A percentile compares a stretch with the other conserved stretches of the same genome.
These are phyloP conservation scores for Lichina pygmaea DNA, from an alignment of 495 filamentous ascomycete species.

Conservation along the genomic window DNA sequence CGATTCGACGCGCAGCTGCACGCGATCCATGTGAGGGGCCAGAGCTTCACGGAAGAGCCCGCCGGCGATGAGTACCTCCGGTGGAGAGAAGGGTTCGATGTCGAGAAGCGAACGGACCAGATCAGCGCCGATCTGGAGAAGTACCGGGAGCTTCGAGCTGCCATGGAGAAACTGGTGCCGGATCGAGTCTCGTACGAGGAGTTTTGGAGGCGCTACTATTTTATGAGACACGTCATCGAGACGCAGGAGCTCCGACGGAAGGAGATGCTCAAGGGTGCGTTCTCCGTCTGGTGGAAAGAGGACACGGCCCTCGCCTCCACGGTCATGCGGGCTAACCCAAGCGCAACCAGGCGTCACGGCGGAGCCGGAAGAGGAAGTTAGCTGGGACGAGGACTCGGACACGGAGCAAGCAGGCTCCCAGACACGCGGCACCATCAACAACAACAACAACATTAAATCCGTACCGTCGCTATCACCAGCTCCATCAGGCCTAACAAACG, in stretches of 20 bases:
- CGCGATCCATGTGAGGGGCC: slow-evolving; percentile 63
- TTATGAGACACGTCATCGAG: slow-evolving; percentile 78
- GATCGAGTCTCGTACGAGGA: slow-evolving; percentile 62
- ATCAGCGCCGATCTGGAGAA: slow-evolving; percentile 65
- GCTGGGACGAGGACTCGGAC: slow-evolving; percentile 63
- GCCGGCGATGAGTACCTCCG: slow-evolving; percentile 41
- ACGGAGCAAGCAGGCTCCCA: slow-evolving; percentile 17
- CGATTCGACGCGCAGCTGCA: slow-evolving; percentile 91
- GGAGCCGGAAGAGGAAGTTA: slow-evolving; percentile 49
- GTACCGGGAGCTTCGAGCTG: slow-evolving; percentile 62
- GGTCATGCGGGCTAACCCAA: background rate
- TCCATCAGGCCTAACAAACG: slow-evolving; percentile 13
- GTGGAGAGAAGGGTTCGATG: slow-evolving; percentile 53
- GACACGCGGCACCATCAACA: slow-evolving; percentile 9
- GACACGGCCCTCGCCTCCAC: background rate
- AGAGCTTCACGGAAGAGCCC: slow-evolving; percentile 69
- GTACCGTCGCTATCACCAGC: background rate
- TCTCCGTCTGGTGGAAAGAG: slow-evolving; percentile 3
- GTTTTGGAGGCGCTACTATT: slow-evolving; percentile 95
- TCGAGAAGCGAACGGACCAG: slow-evolving; percentile 61
- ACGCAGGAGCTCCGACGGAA: slow-evolving; percentile 77
- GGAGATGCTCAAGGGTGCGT: slow-evolving; percentile 71
- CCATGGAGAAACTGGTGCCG: slow-evolving; percentile 92
- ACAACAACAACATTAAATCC: slow-evolving; percentile 5
- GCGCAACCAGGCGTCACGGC: slow-evolving; percentile 20